Evolutionary conservation across 495 filamentous ascomycete species (phyloP), one percentile per base, ranked within the genome.

Genomic region (Penicillium atrosanguineum): DNA sequence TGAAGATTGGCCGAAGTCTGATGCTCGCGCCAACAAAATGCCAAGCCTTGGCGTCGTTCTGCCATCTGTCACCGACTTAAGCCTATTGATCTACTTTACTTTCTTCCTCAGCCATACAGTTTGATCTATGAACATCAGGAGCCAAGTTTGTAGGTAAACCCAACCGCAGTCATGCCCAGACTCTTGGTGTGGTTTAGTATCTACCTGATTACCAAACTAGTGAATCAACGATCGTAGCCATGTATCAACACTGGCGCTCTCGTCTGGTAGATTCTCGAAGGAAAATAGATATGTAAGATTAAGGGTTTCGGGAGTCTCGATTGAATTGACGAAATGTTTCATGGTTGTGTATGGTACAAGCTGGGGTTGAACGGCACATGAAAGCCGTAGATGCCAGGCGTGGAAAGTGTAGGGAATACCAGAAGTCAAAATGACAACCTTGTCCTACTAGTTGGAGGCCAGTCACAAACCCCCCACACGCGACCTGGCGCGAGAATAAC

Each of bases 41-140:
- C 50, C 41, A 37, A 45, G 36, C 50, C 43, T 7, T 12, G 25
- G 20, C 25, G 31, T 18, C 4, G 31, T 14, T 29, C 26, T 52
- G 50, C 26, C 38, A 37, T 41, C 29, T 20, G 16, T 11, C 6
- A 52, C 50, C 50, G 50, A 42, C 42, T 28, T 44, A 20, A 4
- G 21, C 16, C n/a, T 6, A 6, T 8, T 5, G 20, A 15, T 8
- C 18, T 16, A 16, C 7, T 6, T 42, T 42, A 19, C 39, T 3
- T 7, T 42, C n/a, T 34, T 34, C 1, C 31, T 34, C 31, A 12
- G 14, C 12, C 1, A 4, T 34, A 34, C 11, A 4, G 4, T 3
- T 2, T 34, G 8, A 34, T 14, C 31, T 34, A 14, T 34, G 11
- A 4, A 34, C 31, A 34, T 4, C 23, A 23, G 5, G 23, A 23